A percentile compares a stretch with the other conserved stretches of the same genome.
phyloP scores from a whole-genome alignment of 1,284 basidiomycete genomes.

The Marasmius tenuissimus region DNA sequence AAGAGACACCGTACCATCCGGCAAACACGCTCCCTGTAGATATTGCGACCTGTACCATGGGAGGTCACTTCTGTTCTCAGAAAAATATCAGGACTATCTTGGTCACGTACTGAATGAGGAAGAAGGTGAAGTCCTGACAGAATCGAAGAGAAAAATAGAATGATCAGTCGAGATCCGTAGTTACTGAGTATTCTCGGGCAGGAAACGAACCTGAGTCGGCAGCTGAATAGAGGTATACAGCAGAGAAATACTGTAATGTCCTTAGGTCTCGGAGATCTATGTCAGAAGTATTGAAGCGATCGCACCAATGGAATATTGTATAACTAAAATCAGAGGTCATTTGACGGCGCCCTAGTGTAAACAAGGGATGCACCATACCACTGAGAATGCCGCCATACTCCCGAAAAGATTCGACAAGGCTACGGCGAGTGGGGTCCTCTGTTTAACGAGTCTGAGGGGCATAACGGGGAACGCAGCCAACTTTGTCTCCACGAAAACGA shows the following conservation, averaged over 20 bases:
- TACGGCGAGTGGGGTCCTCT: conserved; percentile 77
- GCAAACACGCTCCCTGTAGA: conserved; percentile 81
- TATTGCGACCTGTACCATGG: conserved; percentile 57
- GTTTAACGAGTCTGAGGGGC: conserved; percentile 75
- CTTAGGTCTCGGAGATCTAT: conserved; percentile 11
- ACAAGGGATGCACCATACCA: conserved; percentile 50
- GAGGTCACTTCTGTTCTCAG: background rate
- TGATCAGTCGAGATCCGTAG: conserved; percentile 27
- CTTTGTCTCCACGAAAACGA: conserved; percentile 73
- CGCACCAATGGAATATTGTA: conserved; percentile 82
- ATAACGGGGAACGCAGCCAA: conserved; percentile 82
- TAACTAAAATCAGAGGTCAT: conserved; percentile 46
- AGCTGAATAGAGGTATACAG: conserved; percentile 76
- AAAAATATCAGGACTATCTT: conserved; percentile 15
- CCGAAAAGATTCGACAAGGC: conserved; percentile 79
- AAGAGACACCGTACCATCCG: conserved; percentile 64
- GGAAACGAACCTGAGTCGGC: conserved; percentile 62
- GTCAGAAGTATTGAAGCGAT: conserved; percentile 14
- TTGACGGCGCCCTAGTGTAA: conserved; percentile 7
- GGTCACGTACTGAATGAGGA: conserved; percentile 63
- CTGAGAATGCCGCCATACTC: conserved; percentile 76
- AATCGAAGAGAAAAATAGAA: conserved; percentile 3
- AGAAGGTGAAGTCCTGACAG: conserved; percentile 71
- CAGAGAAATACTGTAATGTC: conserved; percentile 69
- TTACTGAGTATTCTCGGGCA: conserved; percentile 15